phyloP scores from a whole-genome alignment of 1,139 yeast species.

The Debaryomyces fabryi region DNA sequence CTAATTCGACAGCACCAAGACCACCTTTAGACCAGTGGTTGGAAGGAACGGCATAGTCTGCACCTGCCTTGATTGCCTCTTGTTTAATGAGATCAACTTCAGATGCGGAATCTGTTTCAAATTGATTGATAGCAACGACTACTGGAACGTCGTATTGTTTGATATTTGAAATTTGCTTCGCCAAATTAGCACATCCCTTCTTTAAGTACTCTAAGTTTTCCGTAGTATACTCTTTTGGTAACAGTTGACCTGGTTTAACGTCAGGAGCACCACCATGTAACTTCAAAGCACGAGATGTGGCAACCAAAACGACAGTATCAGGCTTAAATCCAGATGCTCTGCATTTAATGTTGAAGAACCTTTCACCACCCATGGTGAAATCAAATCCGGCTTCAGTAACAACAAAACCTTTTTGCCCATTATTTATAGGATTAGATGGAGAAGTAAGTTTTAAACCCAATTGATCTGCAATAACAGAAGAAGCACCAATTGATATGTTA shows the following conservation, averaged over 20 bases:
- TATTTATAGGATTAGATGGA: slow-evolving; percentile 47
- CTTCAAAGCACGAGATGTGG: slow-evolving; percentile 78
- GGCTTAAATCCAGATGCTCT: slow-evolving; percentile 75
- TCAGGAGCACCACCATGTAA: slow-evolving; percentile 85
- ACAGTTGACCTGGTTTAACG: slow-evolving; percentile 77
- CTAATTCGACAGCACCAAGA: slow-evolving; percentile 67
- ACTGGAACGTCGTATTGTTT: slow-evolving; percentile 75
- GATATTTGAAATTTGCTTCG: slow-evolving; percentile 74
- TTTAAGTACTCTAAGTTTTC: slow-evolving; percentile 68
- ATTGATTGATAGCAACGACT: slow-evolving; percentile 77
- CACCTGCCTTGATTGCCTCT: slow-evolving; percentile 73
- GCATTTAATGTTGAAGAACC: slow-evolving; percentile 79
- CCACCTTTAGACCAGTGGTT: slow-evolving; percentile 88
- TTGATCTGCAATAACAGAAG: slow-evolving; percentile 77
- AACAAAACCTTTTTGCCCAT: slow-evolving; percentile 60
- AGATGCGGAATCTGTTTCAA: slow-evolving; percentile 69
- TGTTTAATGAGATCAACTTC: slow-evolving; percentile 66
- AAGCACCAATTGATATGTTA: slow-evolving; percentile 82
- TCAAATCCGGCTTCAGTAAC: slow-evolving; percentile 88
- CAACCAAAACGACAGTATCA: slow-evolving; percentile 74
- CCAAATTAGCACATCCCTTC: slow-evolving; percentile 71
- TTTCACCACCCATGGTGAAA: slow-evolving; percentile 88
- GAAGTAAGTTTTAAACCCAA: slow-evolving; percentile 69
- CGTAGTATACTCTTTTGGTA: slow-evolving; percentile 66
- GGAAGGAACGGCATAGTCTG: slow-evolving; percentile 71